Evolutionary conservation across 495 filamentous ascomycete species (phyloP).

Genomic region (Xylaria nigripes): DNA sequence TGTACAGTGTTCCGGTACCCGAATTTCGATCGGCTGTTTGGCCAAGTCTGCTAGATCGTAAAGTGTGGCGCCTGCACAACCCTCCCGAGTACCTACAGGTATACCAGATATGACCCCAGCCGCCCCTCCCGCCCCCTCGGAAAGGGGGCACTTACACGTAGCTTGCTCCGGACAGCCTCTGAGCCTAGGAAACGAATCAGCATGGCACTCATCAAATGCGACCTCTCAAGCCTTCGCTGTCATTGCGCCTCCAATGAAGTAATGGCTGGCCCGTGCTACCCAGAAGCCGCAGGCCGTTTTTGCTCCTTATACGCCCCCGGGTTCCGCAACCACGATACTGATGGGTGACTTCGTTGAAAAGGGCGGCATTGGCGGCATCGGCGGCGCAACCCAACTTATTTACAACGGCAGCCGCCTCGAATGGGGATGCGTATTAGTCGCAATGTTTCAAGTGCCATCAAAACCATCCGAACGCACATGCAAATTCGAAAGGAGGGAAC

Average conservation of each 20-base stretch:
- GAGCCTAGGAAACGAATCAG: conserved; percentile 19
- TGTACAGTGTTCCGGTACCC: conserved; percentile 16
- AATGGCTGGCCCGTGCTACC: not conserved
- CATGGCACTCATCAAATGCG: conserved; percentile 12
- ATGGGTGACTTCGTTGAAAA: not conserved
- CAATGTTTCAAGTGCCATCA: conserved; percentile 3
- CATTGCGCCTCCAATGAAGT: not conserved
- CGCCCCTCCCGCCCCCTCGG: conserved; percentile 20
- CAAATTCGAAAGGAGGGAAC: not conserved
- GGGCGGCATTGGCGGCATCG: conserved; percentile 1
- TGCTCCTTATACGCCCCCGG: conserved; percentile 1
- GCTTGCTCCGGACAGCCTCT: conserved; percentile 19
- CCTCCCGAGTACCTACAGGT: conserved; percentile 19
- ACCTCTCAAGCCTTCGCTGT: conserved; percentile 3
- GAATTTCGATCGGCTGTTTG: conserved; percentile 14
- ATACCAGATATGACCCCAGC: conserved; percentile 17
- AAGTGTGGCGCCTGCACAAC: conserved; percentile 27
- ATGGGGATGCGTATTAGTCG: not conserved
- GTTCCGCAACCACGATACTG: not conserved
- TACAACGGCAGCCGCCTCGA: conserved; percentile 1
- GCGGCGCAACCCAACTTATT: conserved; percentile 6
- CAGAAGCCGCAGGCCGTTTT: conserved; percentile 7
- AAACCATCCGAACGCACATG: not conserved
- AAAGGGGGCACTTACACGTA: conserved; percentile 26
- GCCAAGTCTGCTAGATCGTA: conserved; percentile 15